Evolutionary conservation across 306 rosid genomes (phyloP).

Genomic region (Datisca glomerata): DNA sequence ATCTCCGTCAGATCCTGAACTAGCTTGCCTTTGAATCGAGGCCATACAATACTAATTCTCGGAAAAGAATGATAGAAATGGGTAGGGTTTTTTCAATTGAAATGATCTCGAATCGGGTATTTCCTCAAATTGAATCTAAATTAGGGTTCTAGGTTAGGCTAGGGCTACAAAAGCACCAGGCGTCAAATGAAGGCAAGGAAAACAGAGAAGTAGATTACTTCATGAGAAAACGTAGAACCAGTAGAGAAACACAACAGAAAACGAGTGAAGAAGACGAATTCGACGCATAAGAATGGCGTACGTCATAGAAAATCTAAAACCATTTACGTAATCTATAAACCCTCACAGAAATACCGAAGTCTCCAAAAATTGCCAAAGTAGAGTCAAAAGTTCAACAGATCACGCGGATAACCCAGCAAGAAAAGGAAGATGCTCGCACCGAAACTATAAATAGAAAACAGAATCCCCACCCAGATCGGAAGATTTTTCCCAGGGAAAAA

Average conservation of each 20-base stretch:
- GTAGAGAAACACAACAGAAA: slow-evolving; percentile 50
- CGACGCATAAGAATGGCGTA: slow-evolving; percentile 24
- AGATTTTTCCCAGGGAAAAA: not conserved
- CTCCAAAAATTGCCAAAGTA: not conserved
- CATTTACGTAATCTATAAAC: slow-evolving; percentile 16
- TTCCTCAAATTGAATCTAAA: not conserved
- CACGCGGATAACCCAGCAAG: not conserved
- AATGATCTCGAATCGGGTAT: not conserved
- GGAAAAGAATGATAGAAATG: no score
- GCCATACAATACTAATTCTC: slow-evolving; percentile 29
- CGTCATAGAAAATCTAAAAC: slow-evolving; percentile 32
- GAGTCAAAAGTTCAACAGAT: not conserved
- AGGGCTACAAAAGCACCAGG: not conserved
- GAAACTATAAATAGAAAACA: not conserved
- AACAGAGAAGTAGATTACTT: slow-evolving; percentile 13
- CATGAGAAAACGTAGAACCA: slow-evolving; percentile 70
- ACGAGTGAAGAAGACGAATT: slow-evolving; percentile 40
- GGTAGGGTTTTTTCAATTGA: no score
- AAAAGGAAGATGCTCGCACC: not conserved
- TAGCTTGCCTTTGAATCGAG: slow-evolving; percentile 32
- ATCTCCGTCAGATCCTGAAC: slow-evolving; percentile 62
- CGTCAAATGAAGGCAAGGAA: not conserved
- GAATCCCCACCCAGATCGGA: no score
- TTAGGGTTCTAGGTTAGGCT: slow-evolving; percentile 14
- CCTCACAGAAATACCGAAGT: not conserved